Base-by-base conservation (phyloP, 352 stramenopile species). In the Pythium aquatile region DNA sequence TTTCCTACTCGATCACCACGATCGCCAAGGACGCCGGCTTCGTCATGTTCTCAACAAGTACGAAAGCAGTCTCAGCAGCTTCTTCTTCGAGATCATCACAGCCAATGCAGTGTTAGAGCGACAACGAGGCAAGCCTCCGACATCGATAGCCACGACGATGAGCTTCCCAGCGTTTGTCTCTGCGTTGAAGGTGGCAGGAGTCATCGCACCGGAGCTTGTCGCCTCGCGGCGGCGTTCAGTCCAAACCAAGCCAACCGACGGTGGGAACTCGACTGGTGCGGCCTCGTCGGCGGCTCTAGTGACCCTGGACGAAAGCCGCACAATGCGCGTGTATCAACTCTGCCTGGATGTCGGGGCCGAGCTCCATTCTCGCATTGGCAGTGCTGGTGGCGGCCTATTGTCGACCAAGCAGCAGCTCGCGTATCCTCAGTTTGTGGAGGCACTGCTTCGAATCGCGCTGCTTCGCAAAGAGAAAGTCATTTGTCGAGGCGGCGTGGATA, bases 321-420 rank as follows among this genome's bases (percentile, higher is more conserved):
- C 77, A 7, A 73, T 87, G 53, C 75, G 77, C 0, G 74, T 86
- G 33, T 91, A 90, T 56, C 76, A 87, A 11, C 81, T 76, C 28
- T 90, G 80, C 52, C 67, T 91, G 16, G 67, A 65, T 16, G 62
- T 89, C 61, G 28, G 37, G 7, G 37, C 55, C 13, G 63, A 69
- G 48, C 24, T 56, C 16, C 28, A 24, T 14, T 24, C 55, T 11
- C 35, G 48, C 17, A n/a, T 32, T 46, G 49, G 60, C 14, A 59
- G 35, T 29, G 28, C 47, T 2, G 30, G 37, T 14, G 51, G 17
- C 2, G 26, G 49, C 33, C 3, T 44, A 29, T 20, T 46, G 28
- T 14, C 48, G 20, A 48, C 63, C 20, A 48, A 28, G 29, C 71
- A 70, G 33, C 74, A 83, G 55, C 54, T 81, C 51, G 71, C 65